Evolutionary conservation across 306 rosid genomes (phyloP), one percentile per base, ranked within the genome.

Genomic region (Carpinus viminea): DNA sequence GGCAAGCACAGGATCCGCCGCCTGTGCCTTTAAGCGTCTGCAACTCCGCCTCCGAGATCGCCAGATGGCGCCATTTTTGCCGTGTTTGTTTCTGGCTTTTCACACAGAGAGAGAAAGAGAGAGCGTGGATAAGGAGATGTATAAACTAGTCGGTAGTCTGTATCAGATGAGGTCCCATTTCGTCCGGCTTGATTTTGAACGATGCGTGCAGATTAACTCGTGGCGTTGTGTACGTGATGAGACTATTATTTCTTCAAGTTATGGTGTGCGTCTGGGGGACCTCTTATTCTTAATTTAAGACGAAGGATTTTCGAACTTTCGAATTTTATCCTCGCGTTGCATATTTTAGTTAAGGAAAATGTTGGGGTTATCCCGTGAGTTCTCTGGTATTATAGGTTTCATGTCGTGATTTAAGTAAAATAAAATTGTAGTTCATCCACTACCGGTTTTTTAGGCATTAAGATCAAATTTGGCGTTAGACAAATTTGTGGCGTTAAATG

Each of bases 1-100:
- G 89, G 81, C 77, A 17, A 38, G 53, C 38, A 36, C 74, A 72
- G 76, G 79, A 65, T 36, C 70, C 45, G 85, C 81, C 85, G 80
- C 21, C 74, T 80, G 79, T 64, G 21, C 21, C 57, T 31, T 26
- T 6, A 16, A 45, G 36, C n/a, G 43, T 4, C 68, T 16, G 78
- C 59, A 8, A 68, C 52, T 68, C 76, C 48, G 76, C 45, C 77
- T 66, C 74, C 2, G 4, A 26, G 83, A 80, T 83, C 72, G 85
- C 81, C 83, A 80, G 85, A 77, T 86, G 89, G 82, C 56, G 65
- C 8, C 41, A 62, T 68, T 56, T 57, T 56, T 13, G 5, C 69
- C 24, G 57, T 21, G 75, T 69, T 45, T 48, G 66, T 36, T 36
- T 53, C 17, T 41, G 43, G 34, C 28, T 48, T 73, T 59, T n/a